Evolutionary conservation across 148 eudicot species (phyloP).

Genomic region (Silene latifolia): DNA sequence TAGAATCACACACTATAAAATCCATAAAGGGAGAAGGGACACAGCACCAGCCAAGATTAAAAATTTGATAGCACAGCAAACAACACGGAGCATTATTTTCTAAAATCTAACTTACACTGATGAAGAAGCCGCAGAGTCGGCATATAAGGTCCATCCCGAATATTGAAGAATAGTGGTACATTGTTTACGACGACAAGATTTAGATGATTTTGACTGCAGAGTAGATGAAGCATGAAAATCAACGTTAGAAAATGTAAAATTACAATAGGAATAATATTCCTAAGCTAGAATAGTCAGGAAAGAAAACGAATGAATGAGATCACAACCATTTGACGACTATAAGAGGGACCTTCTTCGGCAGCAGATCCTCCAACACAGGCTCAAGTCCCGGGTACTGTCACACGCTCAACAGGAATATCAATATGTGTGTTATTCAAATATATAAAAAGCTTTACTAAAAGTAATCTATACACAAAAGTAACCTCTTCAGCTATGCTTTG

Average conservation of each 20-base stretch:
- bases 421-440: background rate
- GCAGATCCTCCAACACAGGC: conserved; percentile 88
- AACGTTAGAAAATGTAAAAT: background rate
- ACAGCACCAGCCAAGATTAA: background rate
- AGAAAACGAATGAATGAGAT: background rate
- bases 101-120: conserved; percentile 54
- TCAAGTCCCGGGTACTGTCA: conserved; percentile 97
- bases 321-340: conserved; percentile 88
- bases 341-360: conserved; percentile 91
- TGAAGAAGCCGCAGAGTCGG: conserved; percentile 96
- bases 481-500: conserved; percentile 97
- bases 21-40: background rate
- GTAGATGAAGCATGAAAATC: conserved; percentile 1
- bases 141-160: conserved; percentile 99
- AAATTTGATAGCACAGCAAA: background rate
- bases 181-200: conserved; percentile 89
- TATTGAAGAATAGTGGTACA: conserved; percentile 85
- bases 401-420: conserved; percentile 9
- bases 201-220: conserved; percentile 85
- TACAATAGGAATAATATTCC: background rate
- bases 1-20: background rate
- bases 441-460: background rate
- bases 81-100: background rate
- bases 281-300: background rate
- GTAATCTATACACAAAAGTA: background rate